phyloP scores from a whole-genome alignment of 2,329 filamentous ascomycete species.

The Aspergillus felis region DNA sequence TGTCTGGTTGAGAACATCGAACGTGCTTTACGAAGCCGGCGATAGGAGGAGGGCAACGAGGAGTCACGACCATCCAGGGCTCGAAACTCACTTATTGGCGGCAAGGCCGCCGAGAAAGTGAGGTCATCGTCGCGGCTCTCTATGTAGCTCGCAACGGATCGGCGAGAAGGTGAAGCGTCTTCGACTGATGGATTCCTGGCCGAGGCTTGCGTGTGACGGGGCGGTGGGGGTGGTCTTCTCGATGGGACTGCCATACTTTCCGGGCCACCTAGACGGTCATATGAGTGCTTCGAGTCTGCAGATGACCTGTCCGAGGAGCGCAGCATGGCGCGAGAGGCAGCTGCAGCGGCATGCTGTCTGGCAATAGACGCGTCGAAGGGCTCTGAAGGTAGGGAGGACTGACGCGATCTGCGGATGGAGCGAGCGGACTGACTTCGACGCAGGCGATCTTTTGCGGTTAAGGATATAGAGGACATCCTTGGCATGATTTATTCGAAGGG shows the following conservation, averaged over 20 bases:
- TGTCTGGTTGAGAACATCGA: conserved; percentile 46
- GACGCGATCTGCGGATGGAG: conserved; percentile 31
- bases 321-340: conserved; percentile 42
- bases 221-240: conserved; percentile 17
- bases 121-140: conserved; percentile 1
- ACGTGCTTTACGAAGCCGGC: conserved; percentile 43
- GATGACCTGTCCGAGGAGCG: conserved; percentile 30
- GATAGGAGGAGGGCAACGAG: conserved; percentile 45
- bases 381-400: conserved; percentile 18
- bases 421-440: conserved; percentile 38
- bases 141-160: conserved; percentile 1
- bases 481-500: conserved; percentile 14
- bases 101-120: conserved; percentile 18
- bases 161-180: conserved; percentile 1
- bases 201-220: conserved; percentile 11
- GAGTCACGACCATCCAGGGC: conserved; percentile 34
- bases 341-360: conserved; percentile 36
- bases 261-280: conserved; percentile 27
- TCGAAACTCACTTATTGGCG: conserved; percentile 28
- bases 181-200: conserved; percentile 8
- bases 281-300: conserved; percentile 22
- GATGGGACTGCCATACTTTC: conserved; percentile 22
- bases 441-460: conserved; percentile 27
- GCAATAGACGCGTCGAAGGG: conserved; percentile 27
- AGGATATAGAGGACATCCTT: conserved; percentile 22